Evolutionary conservation across 2,329 filamentous ascomycete species (phyloP).

Genomic region (Penicillium freii): DNA sequence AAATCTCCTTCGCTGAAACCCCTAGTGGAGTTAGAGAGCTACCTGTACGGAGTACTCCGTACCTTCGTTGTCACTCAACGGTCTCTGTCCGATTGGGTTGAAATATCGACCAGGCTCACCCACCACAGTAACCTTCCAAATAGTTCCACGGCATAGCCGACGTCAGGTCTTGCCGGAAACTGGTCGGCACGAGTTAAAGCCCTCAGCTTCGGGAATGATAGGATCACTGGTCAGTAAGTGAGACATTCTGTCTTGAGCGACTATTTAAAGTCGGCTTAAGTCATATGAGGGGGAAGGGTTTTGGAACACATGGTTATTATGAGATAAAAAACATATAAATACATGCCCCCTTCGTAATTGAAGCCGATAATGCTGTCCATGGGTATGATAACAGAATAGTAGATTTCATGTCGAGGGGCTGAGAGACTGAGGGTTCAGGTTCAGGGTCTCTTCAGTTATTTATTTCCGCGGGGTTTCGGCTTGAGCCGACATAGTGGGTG

Average conservation of each 20-base stretch:
- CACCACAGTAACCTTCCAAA: not conserved
- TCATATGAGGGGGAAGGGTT: not conserved
- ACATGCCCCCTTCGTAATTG: not conserved
- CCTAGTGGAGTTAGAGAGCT: not conserved
- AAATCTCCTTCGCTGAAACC: not conserved
- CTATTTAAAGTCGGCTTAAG: not conserved
- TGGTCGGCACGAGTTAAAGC: not conserved
- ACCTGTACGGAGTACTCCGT: not conserved
- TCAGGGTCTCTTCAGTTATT: not conserved
- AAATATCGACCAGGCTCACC: not conserved
- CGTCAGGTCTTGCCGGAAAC: not conserved
- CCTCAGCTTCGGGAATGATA: not conserved
- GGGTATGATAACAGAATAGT: not conserved
- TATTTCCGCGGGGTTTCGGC: not conserved
- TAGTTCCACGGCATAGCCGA: not conserved
- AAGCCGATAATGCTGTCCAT: not conserved
- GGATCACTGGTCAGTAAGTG: slow-evolving; percentile 3
- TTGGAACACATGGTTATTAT: too few species aligned
- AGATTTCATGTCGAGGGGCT: too few species aligned
- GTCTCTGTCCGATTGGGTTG: not conserved
- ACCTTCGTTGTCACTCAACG: not conserved
- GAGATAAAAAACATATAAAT: too few species aligned
- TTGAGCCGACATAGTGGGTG: not conserved
- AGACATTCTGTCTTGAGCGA: slow-evolving; percentile 9
- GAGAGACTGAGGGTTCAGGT: not conserved